Evolutionary conservation across 495 filamentous ascomycete species (phyloP), one percentile per base, ranked within the genome.

Genomic region (Xylaria longipes): DNA sequence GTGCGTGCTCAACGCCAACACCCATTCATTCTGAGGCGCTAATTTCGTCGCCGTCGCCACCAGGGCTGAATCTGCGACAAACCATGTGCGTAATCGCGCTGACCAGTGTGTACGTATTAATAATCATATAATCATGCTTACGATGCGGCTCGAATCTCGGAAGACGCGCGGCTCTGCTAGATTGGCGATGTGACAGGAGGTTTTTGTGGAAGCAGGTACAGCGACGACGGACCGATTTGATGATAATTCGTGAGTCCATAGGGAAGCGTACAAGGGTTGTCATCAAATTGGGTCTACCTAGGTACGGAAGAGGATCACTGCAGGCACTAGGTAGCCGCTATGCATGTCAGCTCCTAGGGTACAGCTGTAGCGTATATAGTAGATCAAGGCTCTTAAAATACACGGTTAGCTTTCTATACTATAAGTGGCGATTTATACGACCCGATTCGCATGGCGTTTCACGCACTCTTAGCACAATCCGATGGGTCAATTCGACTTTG

Each of bases 11-110:
- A 62, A 62, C 33, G 60, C 60, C 3, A 25, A 60, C 45, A 31
- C 29, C 6, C 61, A 27, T 37, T 8, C 39, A 41, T 54, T 54
- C 8, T 54, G 22, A 27, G 50, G 50, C 25, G 52, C 52, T 56
- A 56, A 52, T 50, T n/a, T 29, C 8, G 12, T 60, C 22, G 52
- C 17, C 35, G 22, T 33, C 33, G 66, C 66, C 66, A 45, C 66
- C 39, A 60, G 27, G 54, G 66, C 50, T 69, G 66, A 48, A 45
- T 69, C 27, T 15, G 54, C 22, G 22, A 41, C 65, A n/a, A n/a
- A 54, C 39, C 31, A 39, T n/a, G 22, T 46, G 63, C 25, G 9
- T 15, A 46, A 46, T 29, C 27, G 52, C 52, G 27, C 29, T 57
- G 25, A 35, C 56, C 58, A 41, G 12, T 41, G 14, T 5, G n/a